These are phyloP conservation scores for Cetradonia linearis DNA, from an alignment of 495 filamentous ascomycete genomes.

Conservation along the genomic window DNA sequence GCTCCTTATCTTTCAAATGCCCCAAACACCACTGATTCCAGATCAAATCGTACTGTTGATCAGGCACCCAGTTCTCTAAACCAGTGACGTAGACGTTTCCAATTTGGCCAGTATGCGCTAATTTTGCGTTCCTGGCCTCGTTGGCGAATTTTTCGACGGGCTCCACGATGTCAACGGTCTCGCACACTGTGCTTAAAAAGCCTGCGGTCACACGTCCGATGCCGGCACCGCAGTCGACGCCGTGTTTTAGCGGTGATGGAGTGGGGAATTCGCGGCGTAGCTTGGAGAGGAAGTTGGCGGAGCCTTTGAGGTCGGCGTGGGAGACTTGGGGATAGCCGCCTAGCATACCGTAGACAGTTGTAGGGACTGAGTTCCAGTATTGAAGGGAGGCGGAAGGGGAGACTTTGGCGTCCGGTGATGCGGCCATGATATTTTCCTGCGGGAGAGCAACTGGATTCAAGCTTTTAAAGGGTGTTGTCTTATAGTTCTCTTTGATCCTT, in stretches of 20 bases:
- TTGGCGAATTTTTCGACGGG: constrained; percentile 44
- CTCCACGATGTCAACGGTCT: constrained; percentile 50
- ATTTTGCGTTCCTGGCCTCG: constrained; percentile 27
- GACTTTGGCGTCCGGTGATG: constrained; percentile 7
- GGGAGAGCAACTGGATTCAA: no score
- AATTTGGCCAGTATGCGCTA: constrained; percentile 36
- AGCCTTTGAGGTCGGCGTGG: constrained; percentile 66
- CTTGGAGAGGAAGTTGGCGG: constrained; percentile 66
- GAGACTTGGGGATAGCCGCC: constrained; percentile 69
- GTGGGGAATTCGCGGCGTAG: constrained; percentile 40
- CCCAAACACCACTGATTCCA: constrained; percentile 91
- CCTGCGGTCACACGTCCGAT: constrained; percentile 53
- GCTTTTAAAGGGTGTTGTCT: no score
- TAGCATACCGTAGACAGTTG: constrained; percentile 71
- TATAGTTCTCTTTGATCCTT: no score
- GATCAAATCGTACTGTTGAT: constrained; percentile 46
- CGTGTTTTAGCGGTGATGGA: constrained; percentile 23
- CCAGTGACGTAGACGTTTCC: constrained; percentile 62
- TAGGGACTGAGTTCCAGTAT: constrained; percentile 71
- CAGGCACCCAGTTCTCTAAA: constrained; percentile 63
- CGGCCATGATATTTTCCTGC: neutral
- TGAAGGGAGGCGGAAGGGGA: constrained; percentile 28
- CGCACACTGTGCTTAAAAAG: constrained; percentile 43
- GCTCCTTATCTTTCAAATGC: constrained; percentile 70
- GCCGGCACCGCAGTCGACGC: constrained; percentile 53